A percentile compares a stretch with the other conserved stretches of the same genome.
Conservation (phyloP, 2,329 filamentous ascomycete species). For the Balansia obtecta region DNA sequence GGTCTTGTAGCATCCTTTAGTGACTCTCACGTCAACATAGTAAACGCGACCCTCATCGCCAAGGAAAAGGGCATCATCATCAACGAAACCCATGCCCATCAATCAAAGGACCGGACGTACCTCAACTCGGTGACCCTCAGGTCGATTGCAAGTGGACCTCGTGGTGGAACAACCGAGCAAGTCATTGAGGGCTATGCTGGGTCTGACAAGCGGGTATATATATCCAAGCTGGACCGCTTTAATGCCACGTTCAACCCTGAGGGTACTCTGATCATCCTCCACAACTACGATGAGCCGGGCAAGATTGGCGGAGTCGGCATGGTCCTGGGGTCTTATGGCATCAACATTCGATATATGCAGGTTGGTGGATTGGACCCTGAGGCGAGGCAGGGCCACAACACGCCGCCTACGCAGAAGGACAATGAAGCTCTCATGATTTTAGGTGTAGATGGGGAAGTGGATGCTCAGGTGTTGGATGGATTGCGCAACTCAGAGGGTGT, state of each 20-base stretch:
- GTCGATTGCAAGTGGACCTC: conserved; percentile 28
- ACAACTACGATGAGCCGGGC: conserved; percentile 71
- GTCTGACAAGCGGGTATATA: conserved; percentile 50
- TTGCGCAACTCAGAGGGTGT: conserved; percentile 39
- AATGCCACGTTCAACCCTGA: conserved; percentile 60
- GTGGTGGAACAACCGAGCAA: conserved; percentile 20
- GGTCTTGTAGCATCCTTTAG: conserved; percentile 60
- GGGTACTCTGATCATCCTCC: conserved; percentile 62
- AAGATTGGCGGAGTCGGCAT: conserved; percentile 73
- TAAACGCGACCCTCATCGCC: conserved; percentile 66
- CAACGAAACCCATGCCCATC: conserved; percentile 57
- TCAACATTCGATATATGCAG: conserved; percentile 75
- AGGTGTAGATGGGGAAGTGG: conserved; percentile 55
- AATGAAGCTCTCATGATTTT: conserved; percentile 75
- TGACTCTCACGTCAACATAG: conserved; percentile 63
- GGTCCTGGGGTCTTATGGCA: conserved; percentile 52
- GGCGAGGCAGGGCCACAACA: conserved; percentile 12
- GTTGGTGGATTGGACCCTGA: conserved; percentile 41
- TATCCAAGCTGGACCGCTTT: conserved; percentile 63
- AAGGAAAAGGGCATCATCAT: conserved; percentile 67
- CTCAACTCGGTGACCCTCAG: conserved; percentile 59
- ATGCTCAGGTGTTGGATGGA: conserved; percentile 38
- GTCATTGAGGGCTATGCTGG: conserved; percentile 52
- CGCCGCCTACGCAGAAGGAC: conserved; percentile 15
- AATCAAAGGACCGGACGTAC: conserved; percentile 50